Percentiles rank a stretch among this genome's conserved stretches.
These are phyloP conservation scores for Terfezia boudieri DNA, from an alignment of 495 filamentous ascomycete species.

Conservation along the genomic window DNA sequence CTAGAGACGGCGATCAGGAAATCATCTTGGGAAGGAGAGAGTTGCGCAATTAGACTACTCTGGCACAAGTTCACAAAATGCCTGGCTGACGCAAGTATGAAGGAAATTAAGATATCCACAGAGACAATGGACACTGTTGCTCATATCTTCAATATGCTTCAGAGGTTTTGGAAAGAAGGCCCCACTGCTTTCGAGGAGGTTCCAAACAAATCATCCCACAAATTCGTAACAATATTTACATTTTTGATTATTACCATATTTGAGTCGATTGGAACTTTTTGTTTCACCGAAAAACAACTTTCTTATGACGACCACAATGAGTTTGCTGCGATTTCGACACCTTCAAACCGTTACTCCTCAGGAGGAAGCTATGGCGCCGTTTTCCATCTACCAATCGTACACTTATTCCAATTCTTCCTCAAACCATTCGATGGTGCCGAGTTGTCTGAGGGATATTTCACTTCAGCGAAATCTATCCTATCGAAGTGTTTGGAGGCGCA, in stretches of 20 bases:
- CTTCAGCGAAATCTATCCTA: conserved; percentile 24
- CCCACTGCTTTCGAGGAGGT: conserved; percentile 4
- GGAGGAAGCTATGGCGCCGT: conserved; percentile 20
- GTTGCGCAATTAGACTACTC: conserved; percentile 29
- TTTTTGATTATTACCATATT: conserved; percentile 40
- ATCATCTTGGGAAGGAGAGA: conserved; percentile 29
- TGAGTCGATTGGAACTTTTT: conserved; percentile 40
- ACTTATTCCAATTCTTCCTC: conserved; percentile 29
- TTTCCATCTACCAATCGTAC: conserved; percentile 25
- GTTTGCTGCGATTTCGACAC: conserved; percentile 27
- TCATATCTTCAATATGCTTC: conserved; percentile 40
- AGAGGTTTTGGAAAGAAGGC: conserved; percentile 39
- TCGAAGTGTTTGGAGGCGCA: conserved; percentile 26
- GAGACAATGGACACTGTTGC: conserved; percentile 64
- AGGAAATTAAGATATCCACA: conserved; percentile 71
- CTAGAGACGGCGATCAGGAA: conserved; percentile 40
- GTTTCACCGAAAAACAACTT: conserved; percentile 60
- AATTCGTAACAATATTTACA: conserved; percentile 38
- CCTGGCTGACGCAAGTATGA: conserved; percentile 53
- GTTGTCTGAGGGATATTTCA: conserved; percentile 24
- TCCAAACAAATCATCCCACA: conserved; percentile 12
- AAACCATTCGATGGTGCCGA: conserved; percentile 22
- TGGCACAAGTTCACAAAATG: conserved; percentile 50
- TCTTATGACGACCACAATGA: conserved; percentile 23
- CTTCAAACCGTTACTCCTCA: conserved; percentile 25